Evolutionary conservation across 768 basidiomycete genomes (phyloP).

Genomic region (Naematelia encephala): DNA sequence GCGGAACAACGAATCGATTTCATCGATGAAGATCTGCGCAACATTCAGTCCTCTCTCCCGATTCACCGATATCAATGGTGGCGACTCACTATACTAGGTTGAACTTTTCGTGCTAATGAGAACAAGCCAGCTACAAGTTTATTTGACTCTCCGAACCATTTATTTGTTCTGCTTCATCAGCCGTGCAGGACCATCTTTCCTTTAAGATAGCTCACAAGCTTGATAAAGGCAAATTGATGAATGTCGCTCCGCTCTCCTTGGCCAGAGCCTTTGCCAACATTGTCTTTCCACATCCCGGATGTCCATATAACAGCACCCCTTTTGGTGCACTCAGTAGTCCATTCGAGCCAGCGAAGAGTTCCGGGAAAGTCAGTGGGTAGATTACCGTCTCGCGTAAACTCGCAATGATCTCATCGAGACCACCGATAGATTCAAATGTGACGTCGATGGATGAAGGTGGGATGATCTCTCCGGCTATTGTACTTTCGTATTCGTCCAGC

Average conservation of each 20-base stretch:
- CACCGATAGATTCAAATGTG: slow-evolving; percentile 70
- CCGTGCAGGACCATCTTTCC: background rate
- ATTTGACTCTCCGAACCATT: slow-evolving; percentile 84
- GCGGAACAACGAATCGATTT: slow-evolving; percentile 92
- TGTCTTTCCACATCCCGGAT: slow-evolving; percentile 97
- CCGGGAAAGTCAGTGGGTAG: slow-evolving; percentile 85
- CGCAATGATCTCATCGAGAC: slow-evolving; percentile 82
- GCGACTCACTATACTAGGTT: slow-evolving; percentile 70
- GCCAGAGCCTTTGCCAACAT: slow-evolving; percentile 99
- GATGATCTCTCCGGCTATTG: slow-evolving; percentile 87
- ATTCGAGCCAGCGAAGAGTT: slow-evolving; percentile 72
- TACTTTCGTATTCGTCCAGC: slow-evolving; percentile 89
- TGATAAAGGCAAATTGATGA: slow-evolving; percentile 80
- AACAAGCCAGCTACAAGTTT: slow-evolving; percentile 94
- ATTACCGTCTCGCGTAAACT: slow-evolving; percentile 93
- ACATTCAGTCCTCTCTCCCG: too few species aligned
- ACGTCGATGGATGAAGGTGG: slow-evolving; percentile 44
- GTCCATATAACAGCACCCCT: slow-evolving; percentile 91
- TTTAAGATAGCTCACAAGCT: slow-evolving; percentile 54
- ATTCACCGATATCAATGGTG: background rate
- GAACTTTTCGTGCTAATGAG: slow-evolving; percentile 85
- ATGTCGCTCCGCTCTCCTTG: slow-evolving; percentile 94
- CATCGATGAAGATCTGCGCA: slow-evolving; percentile 86
- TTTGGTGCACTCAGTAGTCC: slow-evolving; percentile 82
- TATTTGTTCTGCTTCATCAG: slow-evolving; percentile 37